Percentiles rank a stretch among this genome's conserved stretches.
Conservation (phyloP, 805 yeast genomes). For the Ogataea nakhonphanomensis region DNA sequence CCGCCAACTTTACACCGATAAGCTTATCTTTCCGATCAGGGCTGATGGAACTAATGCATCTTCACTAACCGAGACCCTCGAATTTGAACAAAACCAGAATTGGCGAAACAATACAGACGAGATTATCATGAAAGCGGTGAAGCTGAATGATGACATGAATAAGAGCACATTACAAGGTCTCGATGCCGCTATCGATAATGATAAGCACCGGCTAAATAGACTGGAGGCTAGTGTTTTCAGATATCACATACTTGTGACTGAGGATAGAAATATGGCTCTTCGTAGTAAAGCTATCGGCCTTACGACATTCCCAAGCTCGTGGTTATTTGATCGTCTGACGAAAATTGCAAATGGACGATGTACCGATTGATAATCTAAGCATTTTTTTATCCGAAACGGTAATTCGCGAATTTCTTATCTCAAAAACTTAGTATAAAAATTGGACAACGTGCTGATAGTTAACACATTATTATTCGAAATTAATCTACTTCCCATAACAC, state of each 20-base stretch:
- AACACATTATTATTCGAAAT: too few species aligned
- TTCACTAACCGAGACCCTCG: conserved; percentile 67
- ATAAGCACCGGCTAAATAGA: conserved; percentile 30
- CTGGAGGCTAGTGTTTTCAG: conserved; percentile 43
- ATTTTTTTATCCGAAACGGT: conserved; percentile 5
- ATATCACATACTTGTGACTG: conserved; percentile 65
- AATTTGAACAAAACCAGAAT: conserved; percentile 66
- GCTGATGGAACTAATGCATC: conserved; percentile 69
- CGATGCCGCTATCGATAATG: conserved; percentile 19
- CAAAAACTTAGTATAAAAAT: too few species aligned
- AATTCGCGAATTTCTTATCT: conserved; percentile 4
- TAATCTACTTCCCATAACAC: neutral
- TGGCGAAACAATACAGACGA: conserved; percentile 77
- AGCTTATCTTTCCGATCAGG: conserved; percentile 55
- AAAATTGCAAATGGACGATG: conserved; percentile 46
- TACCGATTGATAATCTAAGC: conserved; percentile 37
- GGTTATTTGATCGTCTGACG: conserved; percentile 56
- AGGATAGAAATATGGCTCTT: conserved; percentile 68
- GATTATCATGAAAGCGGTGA: conserved; percentile 52
- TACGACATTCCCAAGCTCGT: conserved; percentile 52
- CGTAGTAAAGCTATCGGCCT: conserved; percentile 59
- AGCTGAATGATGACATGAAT: conserved; percentile 31
- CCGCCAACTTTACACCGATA: conserved; percentile 59
- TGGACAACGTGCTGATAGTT: too few species aligned
- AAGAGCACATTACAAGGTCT: conserved; percentile 28